Percentiles rank a stretch among this genome's conserved stretches.
These are phyloP conservation scores for Annulohypoxylon maeteangense DNA, from an alignment of 495 filamentous ascomycete genomes.

Conservation along the genomic window DNA sequence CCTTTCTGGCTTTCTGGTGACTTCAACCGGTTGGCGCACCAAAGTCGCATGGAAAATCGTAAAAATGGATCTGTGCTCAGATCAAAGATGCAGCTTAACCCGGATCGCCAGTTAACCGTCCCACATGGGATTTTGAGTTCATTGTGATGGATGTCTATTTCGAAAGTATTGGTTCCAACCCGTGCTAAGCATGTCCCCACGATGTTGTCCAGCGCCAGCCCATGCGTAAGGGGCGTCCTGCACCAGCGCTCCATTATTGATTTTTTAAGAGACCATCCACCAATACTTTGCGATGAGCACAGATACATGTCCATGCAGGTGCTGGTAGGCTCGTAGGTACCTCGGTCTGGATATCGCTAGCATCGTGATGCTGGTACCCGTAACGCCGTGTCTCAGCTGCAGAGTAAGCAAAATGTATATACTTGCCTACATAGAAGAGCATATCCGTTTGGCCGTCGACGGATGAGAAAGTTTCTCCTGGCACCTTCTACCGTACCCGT, in stretches of 20 bases:
- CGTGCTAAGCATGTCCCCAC: slow-evolving; percentile 3
- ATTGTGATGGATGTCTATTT: neutral
- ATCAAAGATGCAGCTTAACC: slow-evolving; percentile 27
- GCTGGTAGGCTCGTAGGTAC: slow-evolving; percentile 13
- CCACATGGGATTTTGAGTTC: slow-evolving; percentile 14
- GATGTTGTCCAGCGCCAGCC: slow-evolving; percentile 3
- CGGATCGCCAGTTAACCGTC: slow-evolving; percentile 26
- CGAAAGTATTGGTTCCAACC: slow-evolving; percentile 5
- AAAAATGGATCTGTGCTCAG: slow-evolving; percentile 31
- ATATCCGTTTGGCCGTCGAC: slow-evolving; percentile 29
- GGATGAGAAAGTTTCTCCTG: slow-evolving; percentile 3
- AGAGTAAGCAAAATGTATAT: slow-evolving; percentile 32
- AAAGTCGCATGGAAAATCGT: slow-evolving; percentile 36
- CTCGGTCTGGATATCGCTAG: slow-evolving; percentile 3
- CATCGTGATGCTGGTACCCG: slow-evolving; percentile 30
- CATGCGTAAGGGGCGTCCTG: slow-evolving; percentile 21
- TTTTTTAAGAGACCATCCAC: slow-evolving; percentile 10
- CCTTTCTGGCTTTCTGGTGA: slow-evolving; percentile 9
- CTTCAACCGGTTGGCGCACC: slow-evolving; percentile 30
- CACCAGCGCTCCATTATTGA: slow-evolving; percentile 7
- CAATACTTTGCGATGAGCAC: slow-evolving; percentile 4
- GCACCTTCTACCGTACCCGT: slow-evolving; percentile 18
- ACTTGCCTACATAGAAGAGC: slow-evolving; percentile 8
- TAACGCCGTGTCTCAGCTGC: slow-evolving; percentile 22
- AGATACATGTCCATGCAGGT: neutral